phyloP scores from a whole-genome alignment of 2,329 filamentous ascomycete species.

The Huntiella bhutanensis region DNA sequence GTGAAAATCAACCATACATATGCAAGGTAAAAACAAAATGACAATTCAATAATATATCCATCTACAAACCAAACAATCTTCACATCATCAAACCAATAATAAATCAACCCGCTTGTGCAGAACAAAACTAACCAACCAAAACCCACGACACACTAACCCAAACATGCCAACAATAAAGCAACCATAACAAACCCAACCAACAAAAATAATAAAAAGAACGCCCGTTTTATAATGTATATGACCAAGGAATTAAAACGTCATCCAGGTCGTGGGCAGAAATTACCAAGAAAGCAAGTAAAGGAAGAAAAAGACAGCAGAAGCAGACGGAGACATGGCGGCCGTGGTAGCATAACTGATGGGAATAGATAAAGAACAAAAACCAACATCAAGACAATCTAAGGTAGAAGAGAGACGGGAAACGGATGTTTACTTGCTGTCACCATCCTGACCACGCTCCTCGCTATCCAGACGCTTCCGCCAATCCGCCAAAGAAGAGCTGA shows the following conservation, averaged over 20 bases:
- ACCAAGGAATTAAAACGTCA: constrained; percentile 1
- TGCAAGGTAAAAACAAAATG: constrained; percentile 8
- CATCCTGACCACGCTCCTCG: constrained; percentile 19
- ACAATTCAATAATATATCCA: constrained; percentile 12
- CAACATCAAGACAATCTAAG: not conserved
- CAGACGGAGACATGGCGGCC: not conserved
- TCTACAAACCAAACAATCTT: no score
- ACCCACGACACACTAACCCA: constrained; percentile 2
- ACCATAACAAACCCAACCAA: constrained; percentile 1
- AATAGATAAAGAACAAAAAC: constrained; percentile 3
- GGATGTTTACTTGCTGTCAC: constrained; percentile 12
- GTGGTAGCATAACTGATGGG: constrained; percentile 1
- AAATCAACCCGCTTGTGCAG: not conserved
- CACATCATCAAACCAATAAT: no score
- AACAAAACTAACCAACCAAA: constrained; percentile 4
- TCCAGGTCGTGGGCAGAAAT: constrained; percentile 2
- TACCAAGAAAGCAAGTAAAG: constrained; percentile 12
- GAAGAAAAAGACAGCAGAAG: constrained; percentile 11
- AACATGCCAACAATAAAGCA: not conserved
- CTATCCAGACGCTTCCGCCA: constrained; percentile 63
- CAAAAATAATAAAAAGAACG: constrained; percentile 5
- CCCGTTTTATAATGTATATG: constrained; percentile 4
- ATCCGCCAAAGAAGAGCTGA: constrained; percentile 56
- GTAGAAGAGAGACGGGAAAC: constrained; percentile 16
- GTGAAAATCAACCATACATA: not conserved